Conservation (phyloP, 2,329 filamentous ascomycete genomes). For the Akanthomyces muscarius region DNA sequence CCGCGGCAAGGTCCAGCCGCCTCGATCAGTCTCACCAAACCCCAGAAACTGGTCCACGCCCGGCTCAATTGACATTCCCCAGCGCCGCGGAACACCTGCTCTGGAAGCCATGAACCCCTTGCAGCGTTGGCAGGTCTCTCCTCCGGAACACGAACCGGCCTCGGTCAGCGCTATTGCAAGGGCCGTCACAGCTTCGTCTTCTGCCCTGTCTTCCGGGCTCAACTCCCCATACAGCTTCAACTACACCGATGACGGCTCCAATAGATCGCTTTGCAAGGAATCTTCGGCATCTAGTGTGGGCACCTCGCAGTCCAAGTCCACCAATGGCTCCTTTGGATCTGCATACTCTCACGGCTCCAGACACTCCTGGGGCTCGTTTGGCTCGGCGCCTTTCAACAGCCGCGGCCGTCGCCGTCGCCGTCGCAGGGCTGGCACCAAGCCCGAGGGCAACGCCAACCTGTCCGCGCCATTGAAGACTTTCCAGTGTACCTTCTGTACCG, state of each 20-base stretch:
- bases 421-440: slow-evolving; percentile 37
- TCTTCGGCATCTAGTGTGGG: slow-evolving; percentile 59
- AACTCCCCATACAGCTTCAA: slow-evolving; percentile 55
- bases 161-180: slow-evolving; percentile 56
- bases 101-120: slow-evolving; percentile 53
- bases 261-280: slow-evolving; percentile 52
- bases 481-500: slow-evolving; percentile 66
- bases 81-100: slow-evolving; percentile 52
- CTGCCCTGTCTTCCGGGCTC: slow-evolving; percentile 49
- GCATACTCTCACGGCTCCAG: slow-evolving; percentile 56
- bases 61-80: slow-evolving; percentile 70
- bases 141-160: slow-evolving; percentile 57
- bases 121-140: slow-evolving; percentile 57
- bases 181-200: slow-evolving; percentile 52
- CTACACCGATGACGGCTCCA: slow-evolving; percentile 59
- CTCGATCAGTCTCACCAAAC: slow-evolving; percentile 66
- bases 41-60: slow-evolving; percentile 55
- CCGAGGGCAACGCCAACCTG: slow-evolving; percentile 33
- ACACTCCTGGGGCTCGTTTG: slow-evolving; percentile 52
- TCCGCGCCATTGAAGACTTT: slow-evolving; percentile 50
- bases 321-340: slow-evolving; percentile 54
- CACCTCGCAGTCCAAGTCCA: slow-evolving; percentile 60
- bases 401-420: slow-evolving; percentile 49
- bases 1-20: slow-evolving; percentile 70
- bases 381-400: slow-evolving; percentile 39